Evolutionary conservation across 2,329 filamentous ascomycete species (phyloP).

Genomic region (Graphilbum ipis-grandicollis): DNA sequence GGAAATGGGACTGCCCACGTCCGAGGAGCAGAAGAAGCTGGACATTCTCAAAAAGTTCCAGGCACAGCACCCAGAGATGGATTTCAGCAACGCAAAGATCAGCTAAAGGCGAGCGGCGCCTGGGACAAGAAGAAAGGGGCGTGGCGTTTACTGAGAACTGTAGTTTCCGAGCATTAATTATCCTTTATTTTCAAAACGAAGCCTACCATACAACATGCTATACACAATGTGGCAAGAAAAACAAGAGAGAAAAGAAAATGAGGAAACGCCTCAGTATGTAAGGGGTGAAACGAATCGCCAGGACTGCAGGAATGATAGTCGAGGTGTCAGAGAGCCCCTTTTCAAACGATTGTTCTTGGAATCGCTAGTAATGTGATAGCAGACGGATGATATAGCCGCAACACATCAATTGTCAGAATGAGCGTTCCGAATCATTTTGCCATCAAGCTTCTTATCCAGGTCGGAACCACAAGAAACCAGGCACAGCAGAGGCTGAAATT

Average conservation of each 20-base stretch:
- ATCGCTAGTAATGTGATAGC: constrained; percentile 32
- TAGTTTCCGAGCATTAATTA: too few species aligned
- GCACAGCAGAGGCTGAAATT: too few species aligned
- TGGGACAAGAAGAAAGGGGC: too few species aligned
- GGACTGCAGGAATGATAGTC: constrained; percentile 12
- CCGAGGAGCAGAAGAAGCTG: constrained; percentile 88
- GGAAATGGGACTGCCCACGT: constrained; percentile 73
- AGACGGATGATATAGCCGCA: constrained; percentile 29
- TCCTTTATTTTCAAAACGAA: too few species aligned
- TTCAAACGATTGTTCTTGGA: constrained; percentile 35
- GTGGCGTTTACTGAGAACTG: too few species aligned
- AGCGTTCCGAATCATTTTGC: constrained; percentile 25
- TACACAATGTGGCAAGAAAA: too few species aligned
- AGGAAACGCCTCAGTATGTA: too few species aligned
- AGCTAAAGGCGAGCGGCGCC: too few species aligned
- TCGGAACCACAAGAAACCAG: too few species aligned
- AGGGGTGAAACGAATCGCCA: constrained; percentile 48
- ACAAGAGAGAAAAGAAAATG: too few species aligned
- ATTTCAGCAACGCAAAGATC: constrained; percentile 55
- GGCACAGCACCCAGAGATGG: constrained; percentile 56
- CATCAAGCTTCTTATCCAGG: too few species aligned
- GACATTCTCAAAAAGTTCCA: constrained; percentile 92
- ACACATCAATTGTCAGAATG: constrained; percentile 33
- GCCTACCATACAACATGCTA: too few species aligned
- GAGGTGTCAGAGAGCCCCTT: constrained; percentile 47